phyloP scores from a whole-genome alignment of 257 asterid genomes.

The Leonotis leonurus region DNA sequence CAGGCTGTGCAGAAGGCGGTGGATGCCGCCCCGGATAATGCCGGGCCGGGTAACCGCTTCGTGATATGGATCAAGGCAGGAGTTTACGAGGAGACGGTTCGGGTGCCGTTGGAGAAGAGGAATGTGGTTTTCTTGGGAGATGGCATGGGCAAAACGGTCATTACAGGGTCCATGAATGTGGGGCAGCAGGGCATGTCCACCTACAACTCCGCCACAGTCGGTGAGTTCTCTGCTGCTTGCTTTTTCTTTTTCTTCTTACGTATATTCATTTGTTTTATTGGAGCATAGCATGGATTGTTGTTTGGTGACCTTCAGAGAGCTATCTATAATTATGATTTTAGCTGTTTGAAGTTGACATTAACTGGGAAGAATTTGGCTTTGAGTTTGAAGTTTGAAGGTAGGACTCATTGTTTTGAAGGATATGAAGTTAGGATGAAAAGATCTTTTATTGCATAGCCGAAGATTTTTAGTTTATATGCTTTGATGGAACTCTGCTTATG shows the following conservation, averaged over 20 bases:
- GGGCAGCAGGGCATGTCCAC: slow-evolving; percentile 40
- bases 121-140: slow-evolving; percentile 64
- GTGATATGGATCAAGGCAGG: slow-evolving; percentile 57
- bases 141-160: slow-evolving; percentile 67
- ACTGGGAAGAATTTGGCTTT: not conserved
- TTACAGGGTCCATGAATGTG: slow-evolving; percentile 50
- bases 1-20: too few species aligned
- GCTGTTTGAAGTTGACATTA: not conserved
- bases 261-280: not conserved
- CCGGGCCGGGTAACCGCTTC: slow-evolving; percentile 24
- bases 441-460: not conserved
- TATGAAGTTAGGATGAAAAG: not conserved
- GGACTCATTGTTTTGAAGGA: not conserved
- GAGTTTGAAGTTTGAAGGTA: not conserved
- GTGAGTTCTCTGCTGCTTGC: slow-evolving; percentile 21
- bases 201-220: slow-evolving; percentile 52
- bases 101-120: slow-evolving; percentile 56
- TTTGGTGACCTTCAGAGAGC: too few species aligned
- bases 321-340: not conserved
- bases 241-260: too few species aligned
- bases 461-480: not conserved
- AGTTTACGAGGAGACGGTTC: slow-evolving; percentile 53
- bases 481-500: not conserved
- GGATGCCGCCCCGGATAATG: not conserved
- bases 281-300: too few species aligned